Evolutionary conservation across 1,284 basidiomycete species (phyloP).

Genomic region (Ceratobasidium sp.): DNA sequence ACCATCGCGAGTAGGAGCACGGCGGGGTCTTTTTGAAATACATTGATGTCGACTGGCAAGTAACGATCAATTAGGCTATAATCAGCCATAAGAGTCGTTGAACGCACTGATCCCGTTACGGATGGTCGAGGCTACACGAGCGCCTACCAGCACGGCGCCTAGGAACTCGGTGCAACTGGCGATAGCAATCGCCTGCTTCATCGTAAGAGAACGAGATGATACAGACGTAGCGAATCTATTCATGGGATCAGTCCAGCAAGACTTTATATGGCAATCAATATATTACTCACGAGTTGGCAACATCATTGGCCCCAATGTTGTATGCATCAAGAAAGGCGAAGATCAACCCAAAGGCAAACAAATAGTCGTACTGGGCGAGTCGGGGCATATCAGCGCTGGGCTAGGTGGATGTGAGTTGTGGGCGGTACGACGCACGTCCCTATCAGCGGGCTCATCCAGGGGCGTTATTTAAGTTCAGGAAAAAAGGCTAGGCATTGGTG

Average conservation of each 20-base stretch:
- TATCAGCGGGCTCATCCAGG: not conserved
- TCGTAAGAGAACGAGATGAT: constrained; percentile 56
- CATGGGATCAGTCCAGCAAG: constrained; percentile 50
- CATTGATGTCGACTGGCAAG: constrained; percentile 43
- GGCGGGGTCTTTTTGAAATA: constrained; percentile 55
- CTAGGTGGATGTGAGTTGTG: not conserved
- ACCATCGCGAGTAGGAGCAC: constrained; percentile 57
- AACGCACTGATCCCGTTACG: constrained; percentile 56
- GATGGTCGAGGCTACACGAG: constrained; percentile 57
- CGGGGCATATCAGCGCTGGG: constrained; percentile 30
- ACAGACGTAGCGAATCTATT: constrained; percentile 56
- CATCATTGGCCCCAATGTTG: constrained; percentile 58
- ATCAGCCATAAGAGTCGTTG: not conserved
- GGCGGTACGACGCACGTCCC: constrained; percentile 1
- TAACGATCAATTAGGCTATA: not conserved
- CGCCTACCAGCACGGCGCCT: constrained; percentile 57
- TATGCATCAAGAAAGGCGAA: constrained; percentile 56
- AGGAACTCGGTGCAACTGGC: constrained; percentile 64
- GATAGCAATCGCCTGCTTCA: constrained; percentile 54
- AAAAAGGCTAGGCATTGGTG: constrained; percentile 35
- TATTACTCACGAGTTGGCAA: constrained; percentile 46
- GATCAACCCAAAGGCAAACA: constrained; percentile 55
- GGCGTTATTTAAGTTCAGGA: constrained; percentile 21
- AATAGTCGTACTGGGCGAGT: constrained; percentile 53
- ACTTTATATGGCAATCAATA: not conserved